Percentiles rank a stretch among this genome's conserved stretches.
Conservation (phyloP, 2,329 filamentous ascomycete species). For the Ascochyta fabae region DNA sequence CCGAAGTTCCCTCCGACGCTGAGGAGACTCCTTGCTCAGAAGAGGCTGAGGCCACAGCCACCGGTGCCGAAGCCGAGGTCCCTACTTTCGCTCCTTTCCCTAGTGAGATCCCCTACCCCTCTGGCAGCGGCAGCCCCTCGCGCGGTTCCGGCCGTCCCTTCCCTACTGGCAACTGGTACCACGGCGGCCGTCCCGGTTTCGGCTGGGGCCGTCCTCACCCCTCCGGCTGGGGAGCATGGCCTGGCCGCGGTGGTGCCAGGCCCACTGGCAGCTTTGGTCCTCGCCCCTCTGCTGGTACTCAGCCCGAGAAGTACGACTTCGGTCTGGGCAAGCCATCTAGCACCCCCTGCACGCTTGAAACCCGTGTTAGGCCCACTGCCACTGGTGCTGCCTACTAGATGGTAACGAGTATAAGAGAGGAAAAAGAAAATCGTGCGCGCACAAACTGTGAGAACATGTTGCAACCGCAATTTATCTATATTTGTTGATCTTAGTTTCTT, state of each 20-base stretch:
- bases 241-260: conserved; percentile 1
- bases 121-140: conserved; percentile 5
- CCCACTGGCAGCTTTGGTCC: conserved; percentile 11
- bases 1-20: conserved; percentile 7
- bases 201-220: conserved; percentile 27
- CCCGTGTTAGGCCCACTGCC: conserved; percentile 29
- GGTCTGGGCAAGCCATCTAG: conserved; percentile 14
- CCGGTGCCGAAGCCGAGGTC: conserved; percentile 1
- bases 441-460: not conserved
- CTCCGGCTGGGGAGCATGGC: conserved; percentile 23
- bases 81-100: conserved; percentile 5
- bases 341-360: conserved; percentile 33
- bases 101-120: not conserved
- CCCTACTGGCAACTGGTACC: conserved; percentile 12
- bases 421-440: not conserved
- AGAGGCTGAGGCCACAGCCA: conserved; percentile 1
- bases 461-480: not conserved
- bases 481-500: conserved; percentile 5
- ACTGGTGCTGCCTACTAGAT: conserved; percentile 14
- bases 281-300: conserved; percentile 10
- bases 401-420: not conserved
- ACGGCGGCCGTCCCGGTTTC: conserved; percentile 17
- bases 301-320: conserved; percentile 17
- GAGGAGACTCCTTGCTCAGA: conserved; percentile 15
- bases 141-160: conserved; percentile 11